Conservation (phyloP, 306 rosid species). For the Nissolia schottii region DNA sequence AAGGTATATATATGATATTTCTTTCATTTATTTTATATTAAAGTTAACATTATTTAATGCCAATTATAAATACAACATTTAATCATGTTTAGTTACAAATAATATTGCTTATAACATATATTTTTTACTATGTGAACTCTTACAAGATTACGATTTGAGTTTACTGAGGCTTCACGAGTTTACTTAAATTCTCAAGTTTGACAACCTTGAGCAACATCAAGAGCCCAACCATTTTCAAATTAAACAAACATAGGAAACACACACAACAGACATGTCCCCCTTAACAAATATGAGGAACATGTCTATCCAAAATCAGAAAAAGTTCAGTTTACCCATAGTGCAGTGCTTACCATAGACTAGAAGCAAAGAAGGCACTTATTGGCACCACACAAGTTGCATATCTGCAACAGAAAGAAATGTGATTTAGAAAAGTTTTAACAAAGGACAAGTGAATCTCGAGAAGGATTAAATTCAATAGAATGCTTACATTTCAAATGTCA, state of each 20-base stretch:
- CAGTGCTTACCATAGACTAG: conserved; percentile 59
- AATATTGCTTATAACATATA: too few species aligned
- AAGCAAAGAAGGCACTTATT: conserved; percentile 85
- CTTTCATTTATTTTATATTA: too few species aligned
- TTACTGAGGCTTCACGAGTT: too few species aligned
- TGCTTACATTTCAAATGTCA: conserved; percentile 86
- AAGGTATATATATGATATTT: too few species aligned
- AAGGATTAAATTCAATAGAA: background rate
- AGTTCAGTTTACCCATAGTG: background rate
- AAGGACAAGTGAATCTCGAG: background rate
- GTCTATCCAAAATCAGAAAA: background rate
- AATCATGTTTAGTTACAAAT: too few species aligned
- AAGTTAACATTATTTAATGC: too few species aligned
- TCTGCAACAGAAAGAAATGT: conserved; percentile 33
- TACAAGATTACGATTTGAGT: too few species aligned
- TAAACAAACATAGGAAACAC: background rate
- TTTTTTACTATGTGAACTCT: too few species aligned
- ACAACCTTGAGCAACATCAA: background rate
- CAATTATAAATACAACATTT: too few species aligned
- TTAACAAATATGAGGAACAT: conserved; percentile 2
- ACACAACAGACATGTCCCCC: background rate
- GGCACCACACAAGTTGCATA: conserved; percentile 83
- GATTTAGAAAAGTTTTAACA: background rate
- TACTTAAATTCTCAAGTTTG: too few species aligned
- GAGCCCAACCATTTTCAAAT: background rate